Evolutionary conservation across 1,284 basidiomycete genomes (phyloP), one percentile per base, ranked within the genome.

Genomic region (Grifola frondosa): DNA sequence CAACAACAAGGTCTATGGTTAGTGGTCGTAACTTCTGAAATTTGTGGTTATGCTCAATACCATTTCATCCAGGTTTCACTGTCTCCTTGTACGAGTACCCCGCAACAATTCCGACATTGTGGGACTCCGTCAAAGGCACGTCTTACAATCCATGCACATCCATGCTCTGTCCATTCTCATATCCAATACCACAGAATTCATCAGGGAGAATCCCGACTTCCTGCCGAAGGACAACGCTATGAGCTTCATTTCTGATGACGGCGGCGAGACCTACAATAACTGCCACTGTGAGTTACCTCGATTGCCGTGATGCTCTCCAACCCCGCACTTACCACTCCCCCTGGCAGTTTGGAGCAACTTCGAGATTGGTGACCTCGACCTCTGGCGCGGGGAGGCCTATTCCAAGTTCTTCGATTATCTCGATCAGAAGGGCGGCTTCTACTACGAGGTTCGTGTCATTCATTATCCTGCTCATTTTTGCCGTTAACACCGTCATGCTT

Each of bases 1-100:
- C 59, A 69, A 88, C 60, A 81, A 88, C 40, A 94, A 94, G 68
- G 80, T 89, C 35, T 92, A 92, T 56, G 89, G 84, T 84, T 48
- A 33, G 69, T 61, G n/a, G 6, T 10, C 1, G 3, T 12, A 26
- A 16, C 1, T 12, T 17, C 12, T 7, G 6, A n/a, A 10, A 13
- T 22, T 23, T 10, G 6, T n/a, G 13, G 9, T 5, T n/a, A 15
- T 22, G n/a, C 32, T 22, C 22, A 20, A 26, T 34, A 9, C 10
- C 16, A 25, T 31, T 32, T 30, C 1, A 9, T 19, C 12, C 41
- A 67, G 76, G 80, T 8, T 87, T 83, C 60, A 83, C 80, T 1
- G 63, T 88, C 19, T 78, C 80, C 1, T 64, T 88, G 23, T 80
- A 77, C 59, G 85, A 88, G 57, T 86, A 83, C 59, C 70, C 72